Base-by-base conservation (phyloP, 345 rosid species). In the Gossypium stocksii region DNA sequence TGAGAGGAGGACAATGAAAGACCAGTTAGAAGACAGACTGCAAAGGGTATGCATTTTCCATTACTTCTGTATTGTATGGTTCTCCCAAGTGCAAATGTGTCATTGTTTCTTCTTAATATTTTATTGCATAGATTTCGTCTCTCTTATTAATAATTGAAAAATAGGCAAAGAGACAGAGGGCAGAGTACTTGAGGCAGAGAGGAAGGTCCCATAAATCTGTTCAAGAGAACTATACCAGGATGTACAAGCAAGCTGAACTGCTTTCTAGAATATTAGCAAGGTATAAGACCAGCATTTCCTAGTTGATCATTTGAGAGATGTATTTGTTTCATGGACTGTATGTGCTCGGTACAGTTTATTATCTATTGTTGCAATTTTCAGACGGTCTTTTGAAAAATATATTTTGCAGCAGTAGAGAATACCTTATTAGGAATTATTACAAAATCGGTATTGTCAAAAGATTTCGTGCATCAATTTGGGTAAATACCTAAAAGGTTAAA, bases 181-280 rank as follows among this genome's bases (percentile, higher is more conserved):
- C 97, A 12, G 98, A 95, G 82, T 93, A 87, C 82, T 82, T 95
- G 86, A 91, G 86, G 83, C 97, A 90, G 83, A 89, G 97, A 79
- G 88, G 82, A 72, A 85, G 91, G 74, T 86, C 82, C 61, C 87
- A 79, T 43, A 87, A 80, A 82, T 80, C 89, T 65, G 80, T 81
- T 77, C 83, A 77, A 63, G 79, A 82, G 66, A 81, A 78, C 71
- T 84, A 77, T 75, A 83, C 77, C 74, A 82, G 80, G 83, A 86
- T 90, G 90, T 83, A 75, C 75, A 82, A 84, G 77, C 92, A 89
- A 76, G 99, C 93, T 78, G 96, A 89, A 71, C 59, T 87, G 63
- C 99, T 95, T 79, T 85, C 96, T 74, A 81, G 79, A 57, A 95
- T 87, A 83, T 78, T 93, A 69, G 94, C 97, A 57, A 89, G 91